Base-by-base conservation (phyloP, 108 stramenopile species). In the Licmophora abbreviata region DNA sequence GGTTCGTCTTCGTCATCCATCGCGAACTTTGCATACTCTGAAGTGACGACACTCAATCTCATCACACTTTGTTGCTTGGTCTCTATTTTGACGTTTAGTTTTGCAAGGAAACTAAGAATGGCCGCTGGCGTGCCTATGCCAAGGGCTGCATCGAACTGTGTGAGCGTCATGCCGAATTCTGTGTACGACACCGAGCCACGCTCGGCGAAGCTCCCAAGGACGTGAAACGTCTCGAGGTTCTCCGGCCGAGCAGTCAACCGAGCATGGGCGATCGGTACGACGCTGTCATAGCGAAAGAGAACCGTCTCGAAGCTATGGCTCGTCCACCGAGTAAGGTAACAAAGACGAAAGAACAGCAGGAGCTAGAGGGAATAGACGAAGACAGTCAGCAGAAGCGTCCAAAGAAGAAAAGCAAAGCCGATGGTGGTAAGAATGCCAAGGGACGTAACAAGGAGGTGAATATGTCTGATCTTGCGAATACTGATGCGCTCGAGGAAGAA, bases 101-200 rank as follows among this genome's bases (percentile, higher is more conserved):
- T 68, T 57, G 68, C 51, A 89, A 89, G 41, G 79, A 84, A 52
- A 81, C 83, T 0, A 51, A 64, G 44, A 77, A 79, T 52, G 67
- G 74, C 8, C 61, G 79, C 38, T 93, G 87, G 87, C 65, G 83
- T 29, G 83, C 79, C 1, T 89, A 83, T 60, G 81, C 83, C 30
- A 77, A 77, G 54, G 92, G 88, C 12, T 83, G 77, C 34, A 63
- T 93, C 18, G 92, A 93, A 41, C 51, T 79, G 23, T 87, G 85
- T 42, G 71, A 82, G 33, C 68, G 68, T n/a, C 76, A 85, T 63
- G 59, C 76, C 1, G 52, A 22, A 3, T 69, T 67, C 29, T 81
- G 71, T 23, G 58, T 75, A 51, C 34, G 49, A 21, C 78, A 55
- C 14, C 79, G 92, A 17, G 48, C 73, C 25, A 76, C 74, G 20